phyloP scores from a whole-genome alignment of 2,329 filamentous ascomycete genomes.

The Diaporthe citri region DNA sequence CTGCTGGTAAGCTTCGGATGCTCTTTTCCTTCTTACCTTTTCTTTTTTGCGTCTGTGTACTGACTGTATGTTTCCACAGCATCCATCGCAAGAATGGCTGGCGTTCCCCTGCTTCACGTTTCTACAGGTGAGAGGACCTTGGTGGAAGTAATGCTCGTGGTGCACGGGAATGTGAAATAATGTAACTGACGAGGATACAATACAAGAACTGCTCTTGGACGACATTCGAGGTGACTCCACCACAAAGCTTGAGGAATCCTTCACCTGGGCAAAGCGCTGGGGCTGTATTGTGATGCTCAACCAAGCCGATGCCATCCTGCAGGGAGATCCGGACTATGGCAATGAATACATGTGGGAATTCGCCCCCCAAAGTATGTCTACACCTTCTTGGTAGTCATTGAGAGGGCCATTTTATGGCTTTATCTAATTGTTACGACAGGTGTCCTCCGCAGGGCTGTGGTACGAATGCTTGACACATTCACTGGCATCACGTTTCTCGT shows the following conservation, averaged over 20 bases:
- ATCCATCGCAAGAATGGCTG: not conserved
- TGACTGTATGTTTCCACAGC: not conserved
- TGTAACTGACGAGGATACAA: not conserved
- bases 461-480: not conserved
- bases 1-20: not conserved
- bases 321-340: not conserved
- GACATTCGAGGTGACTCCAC: not conserved
- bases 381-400: rapidly evolving
- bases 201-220: not conserved
- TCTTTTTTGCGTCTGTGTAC: not conserved
- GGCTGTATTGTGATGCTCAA: not conserved
- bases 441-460: not conserved
- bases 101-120: not conserved
- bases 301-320: not conserved
- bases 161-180: too few species aligned
- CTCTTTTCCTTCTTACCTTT: too few species aligned
- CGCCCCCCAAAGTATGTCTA: not conserved
- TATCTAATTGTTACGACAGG: not conserved
- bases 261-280: not conserved
- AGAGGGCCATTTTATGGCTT: too few species aligned
- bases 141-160: too few species aligned
- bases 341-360: not conserved
- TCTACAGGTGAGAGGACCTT: not conserved
- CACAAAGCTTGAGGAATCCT: not conserved
- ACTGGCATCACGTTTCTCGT: conserved; percentile 2